Conservation (phyloP, 2,329 filamentous ascomycete genomes). For the Pseudocercospora eumusae region DNA sequence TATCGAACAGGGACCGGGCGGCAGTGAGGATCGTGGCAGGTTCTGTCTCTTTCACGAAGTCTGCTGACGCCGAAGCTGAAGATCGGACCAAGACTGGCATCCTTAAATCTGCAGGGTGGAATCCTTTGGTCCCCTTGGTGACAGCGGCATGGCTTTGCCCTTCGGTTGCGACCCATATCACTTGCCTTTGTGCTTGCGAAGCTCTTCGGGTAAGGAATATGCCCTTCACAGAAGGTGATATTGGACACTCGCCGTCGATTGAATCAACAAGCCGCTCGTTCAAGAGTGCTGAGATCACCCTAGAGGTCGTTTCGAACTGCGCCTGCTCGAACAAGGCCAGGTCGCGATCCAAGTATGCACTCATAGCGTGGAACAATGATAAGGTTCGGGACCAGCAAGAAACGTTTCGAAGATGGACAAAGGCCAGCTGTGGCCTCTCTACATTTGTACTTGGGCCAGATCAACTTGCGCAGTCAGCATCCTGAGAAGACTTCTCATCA, state of each 20-base stretch:
- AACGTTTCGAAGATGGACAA: background rate
- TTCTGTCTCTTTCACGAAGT: background rate
- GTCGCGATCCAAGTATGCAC: background rate
- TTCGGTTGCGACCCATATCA: background rate
- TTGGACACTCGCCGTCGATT: background rate
- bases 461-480: background rate
- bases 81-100: background rate
- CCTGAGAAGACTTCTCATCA: background rate
- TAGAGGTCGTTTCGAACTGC: background rate
- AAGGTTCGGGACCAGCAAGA: background rate
- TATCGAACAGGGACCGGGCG: background rate
- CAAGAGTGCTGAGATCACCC: background rate
- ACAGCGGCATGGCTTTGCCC: background rate
- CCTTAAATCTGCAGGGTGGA: background rate
- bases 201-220: background rate
- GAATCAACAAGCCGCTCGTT: background rate
- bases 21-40: background rate
- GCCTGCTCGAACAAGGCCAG: background rate
- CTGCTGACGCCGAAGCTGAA: background rate
- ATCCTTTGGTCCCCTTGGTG: background rate
- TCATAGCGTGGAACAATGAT: background rate
- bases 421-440: background rate
- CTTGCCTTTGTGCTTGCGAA: background rate
- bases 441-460: background rate
- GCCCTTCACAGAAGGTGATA: background rate